Conservation (phyloP, 164 flowering plant species). For the Umbilicus rupestris region DNA sequence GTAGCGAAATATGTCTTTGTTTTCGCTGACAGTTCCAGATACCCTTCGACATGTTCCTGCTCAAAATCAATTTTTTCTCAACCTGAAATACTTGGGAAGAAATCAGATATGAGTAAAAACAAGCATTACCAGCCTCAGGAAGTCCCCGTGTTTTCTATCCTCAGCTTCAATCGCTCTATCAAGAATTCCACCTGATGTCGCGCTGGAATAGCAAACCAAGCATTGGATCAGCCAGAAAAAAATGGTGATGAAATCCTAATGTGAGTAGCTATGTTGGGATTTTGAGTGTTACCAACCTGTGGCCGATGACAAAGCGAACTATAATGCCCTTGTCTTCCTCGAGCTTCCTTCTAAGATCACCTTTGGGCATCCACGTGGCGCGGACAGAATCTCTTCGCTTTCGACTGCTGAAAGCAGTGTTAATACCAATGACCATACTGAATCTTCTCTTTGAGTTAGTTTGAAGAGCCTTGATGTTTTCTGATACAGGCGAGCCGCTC, state of each 20-base stretch:
- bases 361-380: conserved; percentile 97
- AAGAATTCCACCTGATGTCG: conserved; percentile 94
- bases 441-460: conserved; percentile 46
- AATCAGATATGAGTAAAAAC: background rate
- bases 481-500: conserved; percentile 67
- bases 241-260: no score
- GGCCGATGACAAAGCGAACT: conserved; percentile 88
- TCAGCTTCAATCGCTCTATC: conserved; percentile 95
- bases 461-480: conserved; percentile 25
- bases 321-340: conserved; percentile 96
- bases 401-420: conserved; percentile 96
- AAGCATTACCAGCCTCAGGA: conserved; percentile 72
- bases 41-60: conserved; percentile 20
- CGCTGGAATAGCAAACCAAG: conserved; percentile 35
- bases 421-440: conserved; percentile 85
- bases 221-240: background rate
- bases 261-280: background rate
- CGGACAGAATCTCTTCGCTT: conserved; percentile 97
- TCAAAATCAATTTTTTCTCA: background rate
- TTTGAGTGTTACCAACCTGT: conserved; percentile 46
- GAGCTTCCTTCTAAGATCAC: conserved; percentile 64
- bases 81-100: background rate
- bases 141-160: conserved; percentile 81
- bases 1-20: conserved; percentile 15
- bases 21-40: conserved; percentile 15